A percentile compares a stretch with the other conserved stretches of the same genome.
These are phyloP conservation scores for Eruca vesicaria DNA, from an alignment of 441 rosid species.

Conservation along the genomic window DNA sequence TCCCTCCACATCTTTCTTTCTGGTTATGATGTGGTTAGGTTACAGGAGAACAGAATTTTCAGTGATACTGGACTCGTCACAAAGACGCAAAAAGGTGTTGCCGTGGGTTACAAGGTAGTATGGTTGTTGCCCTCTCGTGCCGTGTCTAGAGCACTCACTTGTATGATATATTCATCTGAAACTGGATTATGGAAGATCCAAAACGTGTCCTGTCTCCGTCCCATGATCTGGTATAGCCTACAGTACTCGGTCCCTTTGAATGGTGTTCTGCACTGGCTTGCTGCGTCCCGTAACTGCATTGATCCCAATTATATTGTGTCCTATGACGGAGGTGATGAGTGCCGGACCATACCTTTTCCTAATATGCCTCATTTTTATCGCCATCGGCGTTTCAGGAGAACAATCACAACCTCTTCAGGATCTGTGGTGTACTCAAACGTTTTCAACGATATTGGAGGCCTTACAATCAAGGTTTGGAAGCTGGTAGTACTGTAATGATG, in stretches of 20 bases:
- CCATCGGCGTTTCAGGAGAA: background rate
- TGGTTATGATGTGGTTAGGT: background rate
- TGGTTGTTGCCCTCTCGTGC: background rate
- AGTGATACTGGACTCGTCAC: background rate
- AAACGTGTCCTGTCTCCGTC: background rate
- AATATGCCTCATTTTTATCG: background rate
- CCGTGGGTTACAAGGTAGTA: background rate
- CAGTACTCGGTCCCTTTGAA: background rate
- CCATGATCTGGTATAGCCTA: background rate
- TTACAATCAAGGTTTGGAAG: background rate
- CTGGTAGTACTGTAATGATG: background rate
- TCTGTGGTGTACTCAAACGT: background rate
- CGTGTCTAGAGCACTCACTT: background rate
- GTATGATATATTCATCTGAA: background rate
- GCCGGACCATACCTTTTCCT: background rate
- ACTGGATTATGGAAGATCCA: background rate
- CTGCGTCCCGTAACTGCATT: background rate
- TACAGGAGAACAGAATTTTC: background rate
- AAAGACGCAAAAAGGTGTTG: background rate
- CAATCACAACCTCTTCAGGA: background rate
- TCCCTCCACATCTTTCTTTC: background rate
- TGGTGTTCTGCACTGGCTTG: background rate
- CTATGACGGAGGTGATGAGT: background rate
- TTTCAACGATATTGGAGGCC: background rate
- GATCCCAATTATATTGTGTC: background rate